A percentile compares a stretch with the other conserved stretches of the same genome.
Conservation (phyloP, 164 flowering plant species). For the Akebia trifoliata region DNA sequence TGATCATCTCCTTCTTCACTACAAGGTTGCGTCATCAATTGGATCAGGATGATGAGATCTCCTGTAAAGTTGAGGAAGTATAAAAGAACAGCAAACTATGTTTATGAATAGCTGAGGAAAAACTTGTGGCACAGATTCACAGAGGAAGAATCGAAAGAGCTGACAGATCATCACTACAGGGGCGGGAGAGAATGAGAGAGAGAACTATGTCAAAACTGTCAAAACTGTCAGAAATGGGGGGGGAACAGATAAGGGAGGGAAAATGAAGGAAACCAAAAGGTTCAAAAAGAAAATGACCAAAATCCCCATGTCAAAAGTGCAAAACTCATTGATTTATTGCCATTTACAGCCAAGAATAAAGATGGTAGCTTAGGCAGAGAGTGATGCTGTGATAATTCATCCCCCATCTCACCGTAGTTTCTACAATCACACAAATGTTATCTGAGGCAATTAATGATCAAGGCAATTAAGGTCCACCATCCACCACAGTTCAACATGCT, state of each 20-base stretch:
- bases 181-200: too few species aligned
- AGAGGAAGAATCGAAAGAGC: too few species aligned
- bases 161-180: too few species aligned
- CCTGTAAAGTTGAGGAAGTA: neutral
- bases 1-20: neutral
- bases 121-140: too few species aligned
- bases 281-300: neutral
- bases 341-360: neutral
- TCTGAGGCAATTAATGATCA: too few species aligned
- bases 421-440: neutral
- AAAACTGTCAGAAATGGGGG: too few species aligned
- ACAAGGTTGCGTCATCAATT: neutral
- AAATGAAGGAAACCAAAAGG: neutral
- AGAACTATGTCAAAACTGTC: too few species aligned
- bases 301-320: neutral
- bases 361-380: neutral
- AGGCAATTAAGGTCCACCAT: neutral
- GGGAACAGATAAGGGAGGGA: neutral
- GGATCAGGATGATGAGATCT: neutral
- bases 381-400: neutral
- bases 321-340: neutral
- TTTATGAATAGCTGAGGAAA: neutral
- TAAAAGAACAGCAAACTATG: neutral
- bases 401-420: neutral
- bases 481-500: too few species aligned